Evolutionary conservation across 169 alveolate species (phyloP).

Genomic region (Theileria sp.): DNA sequence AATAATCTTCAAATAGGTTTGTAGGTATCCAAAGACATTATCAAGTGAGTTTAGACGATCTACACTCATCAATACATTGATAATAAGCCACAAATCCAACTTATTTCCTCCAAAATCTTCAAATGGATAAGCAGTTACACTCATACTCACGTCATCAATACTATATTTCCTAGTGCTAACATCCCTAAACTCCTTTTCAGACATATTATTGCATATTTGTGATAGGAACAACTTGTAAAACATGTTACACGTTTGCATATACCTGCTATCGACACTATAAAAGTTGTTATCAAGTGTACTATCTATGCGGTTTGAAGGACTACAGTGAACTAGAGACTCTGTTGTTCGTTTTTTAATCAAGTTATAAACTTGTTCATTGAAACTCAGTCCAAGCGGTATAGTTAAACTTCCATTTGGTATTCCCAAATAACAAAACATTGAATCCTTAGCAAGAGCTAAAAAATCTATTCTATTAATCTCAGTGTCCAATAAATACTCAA

Average conservation of each 20-base stretch:
- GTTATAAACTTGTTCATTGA: background rate
- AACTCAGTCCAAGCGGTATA: conserved; percentile 29
- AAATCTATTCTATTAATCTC: background rate
- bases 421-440: conserved; percentile 44
- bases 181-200: background rate
- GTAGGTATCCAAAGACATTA: conserved; percentile 3
- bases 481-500: background rate
- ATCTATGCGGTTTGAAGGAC: background rate
- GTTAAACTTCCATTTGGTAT: conserved; percentile 61
- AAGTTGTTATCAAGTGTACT: background rate
- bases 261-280: background rate
- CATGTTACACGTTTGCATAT: background rate
- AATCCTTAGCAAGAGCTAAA: background rate
- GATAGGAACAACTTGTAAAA: background rate
- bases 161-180: background rate
- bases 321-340: background rate
- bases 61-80: conserved; percentile 19
- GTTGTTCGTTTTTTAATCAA: background rate
- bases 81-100: conserved; percentile 50
- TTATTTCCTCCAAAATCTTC: conserved; percentile 13
- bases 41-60: background rate
- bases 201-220: background rate
- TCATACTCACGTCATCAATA: background rate
- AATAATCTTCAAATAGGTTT: background rate
- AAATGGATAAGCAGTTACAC: background rate